A percentile compares a stretch with the other conserved stretches of the same genome.
These are phyloP conservation scores for Parsonsia alboflavescens DNA, from an alignment of 257 asterid genomes.

Conservation along the genomic window DNA sequence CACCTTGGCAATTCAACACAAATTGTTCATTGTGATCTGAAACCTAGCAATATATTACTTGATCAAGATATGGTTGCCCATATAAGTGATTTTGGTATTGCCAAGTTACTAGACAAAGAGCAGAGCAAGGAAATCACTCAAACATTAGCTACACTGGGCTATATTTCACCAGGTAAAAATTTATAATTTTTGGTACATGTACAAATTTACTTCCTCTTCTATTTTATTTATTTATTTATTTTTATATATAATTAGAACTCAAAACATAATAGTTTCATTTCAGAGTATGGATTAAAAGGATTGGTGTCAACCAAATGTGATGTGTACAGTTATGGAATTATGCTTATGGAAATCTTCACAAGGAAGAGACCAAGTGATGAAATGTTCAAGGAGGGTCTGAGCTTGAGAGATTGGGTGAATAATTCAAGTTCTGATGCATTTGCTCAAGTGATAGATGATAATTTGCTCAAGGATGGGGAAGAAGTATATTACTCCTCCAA, in stretches of 20 bases:
- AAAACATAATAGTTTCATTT: no score
- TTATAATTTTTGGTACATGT: no score
- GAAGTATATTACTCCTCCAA: neutral
- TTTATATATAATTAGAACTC: no score
- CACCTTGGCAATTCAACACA: neutral
- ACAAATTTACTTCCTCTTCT: no score
- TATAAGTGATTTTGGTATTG: slow-evolving; percentile 6
- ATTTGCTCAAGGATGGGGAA: neutral
- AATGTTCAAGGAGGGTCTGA: slow-evolving; percentile 1
- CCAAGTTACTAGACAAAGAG: neutral
- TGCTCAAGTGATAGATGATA: slow-evolving; percentile 11
- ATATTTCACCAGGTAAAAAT: slow-evolving; percentile 8
- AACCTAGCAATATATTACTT: slow-evolving; percentile 5
- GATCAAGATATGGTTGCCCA: slow-evolving; percentile 2
- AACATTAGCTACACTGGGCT: slow-evolving; percentile 5
- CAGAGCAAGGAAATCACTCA: neutral
- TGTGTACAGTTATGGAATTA: slow-evolving; percentile 12
- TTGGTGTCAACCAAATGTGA: slow-evolving; percentile 11
- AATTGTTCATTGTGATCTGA: slow-evolving; percentile 3
- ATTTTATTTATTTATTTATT: no score
- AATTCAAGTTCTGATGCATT: slow-evolving; percentile 5
- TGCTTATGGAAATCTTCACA: slow-evolving; percentile 11
- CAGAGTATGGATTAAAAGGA: slow-evolving; percentile 15
- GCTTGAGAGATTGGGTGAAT: neutral
- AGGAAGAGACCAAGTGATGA: slow-evolving; percentile 3